phyloP scores from a whole-genome alignment of 2,329 filamentous ascomycete species.

The Scedosporium apiospermum region DNA sequence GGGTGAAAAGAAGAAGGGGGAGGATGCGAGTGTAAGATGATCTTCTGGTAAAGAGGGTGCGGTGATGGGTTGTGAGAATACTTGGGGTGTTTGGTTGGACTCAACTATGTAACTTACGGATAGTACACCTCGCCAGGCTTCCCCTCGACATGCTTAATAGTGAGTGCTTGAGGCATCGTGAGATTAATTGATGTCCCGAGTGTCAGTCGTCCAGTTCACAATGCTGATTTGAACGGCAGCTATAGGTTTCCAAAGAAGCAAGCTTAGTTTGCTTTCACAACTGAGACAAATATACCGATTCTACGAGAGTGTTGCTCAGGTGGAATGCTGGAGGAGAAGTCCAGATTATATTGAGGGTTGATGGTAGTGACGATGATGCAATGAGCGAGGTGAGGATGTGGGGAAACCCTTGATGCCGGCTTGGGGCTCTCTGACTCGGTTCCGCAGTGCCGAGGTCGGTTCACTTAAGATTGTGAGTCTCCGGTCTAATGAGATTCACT shows the following conservation, averaged over 20 bases:
- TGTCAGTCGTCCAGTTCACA: not conserved
- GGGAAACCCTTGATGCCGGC: not conserved
- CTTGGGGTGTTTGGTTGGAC: not conserved
- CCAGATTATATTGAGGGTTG: not conserved
- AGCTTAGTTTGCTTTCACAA: no score
- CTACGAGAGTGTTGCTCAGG: no score
- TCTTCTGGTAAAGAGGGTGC: not conserved
- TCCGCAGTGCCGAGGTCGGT: not conserved
- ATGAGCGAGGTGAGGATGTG: not conserved
- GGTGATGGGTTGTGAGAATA: no score
- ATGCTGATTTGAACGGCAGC: no score
- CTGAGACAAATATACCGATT: no score
- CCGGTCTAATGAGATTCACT: not conserved
- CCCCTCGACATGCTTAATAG: constrained; percentile 61
- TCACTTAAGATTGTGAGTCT: not conserved
- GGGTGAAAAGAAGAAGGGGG: not conserved
- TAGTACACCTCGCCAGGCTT: constrained; percentile 88
- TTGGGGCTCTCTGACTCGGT: not conserved
- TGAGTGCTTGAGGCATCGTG: constrained; percentile 46
- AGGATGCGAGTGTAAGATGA: not conserved
- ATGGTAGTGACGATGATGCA: not conserved
- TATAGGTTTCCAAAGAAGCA: no score
- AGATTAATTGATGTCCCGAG: not conserved
- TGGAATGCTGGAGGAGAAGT: not conserved
- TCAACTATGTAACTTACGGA: constrained; percentile 39